A percentile compares a stretch with the other conserved stretches of the same genome.
Evolutionary conservation across 495 filamentous ascomycete genomes (phyloP).

Genomic region (Hypoxylon fragiforme): DNA sequence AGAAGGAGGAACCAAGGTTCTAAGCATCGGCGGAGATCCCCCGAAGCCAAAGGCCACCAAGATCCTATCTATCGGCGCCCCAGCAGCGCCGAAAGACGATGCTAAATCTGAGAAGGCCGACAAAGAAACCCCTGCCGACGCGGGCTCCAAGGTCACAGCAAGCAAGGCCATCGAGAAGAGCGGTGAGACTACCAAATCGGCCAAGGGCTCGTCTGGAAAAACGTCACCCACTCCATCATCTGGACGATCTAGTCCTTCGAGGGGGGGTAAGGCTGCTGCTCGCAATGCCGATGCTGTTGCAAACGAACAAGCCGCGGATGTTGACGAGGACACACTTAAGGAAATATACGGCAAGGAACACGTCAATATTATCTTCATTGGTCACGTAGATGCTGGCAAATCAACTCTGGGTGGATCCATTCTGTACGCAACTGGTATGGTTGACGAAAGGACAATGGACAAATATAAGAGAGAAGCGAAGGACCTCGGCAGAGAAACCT

Average conservation of each 20-base stretch:
- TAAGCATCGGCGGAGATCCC: slow-evolving; percentile 57
- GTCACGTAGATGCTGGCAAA: slow-evolving; percentile 97
- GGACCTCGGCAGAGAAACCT: slow-evolving; percentile 92
- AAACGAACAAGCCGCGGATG: slow-evolving; percentile 83
- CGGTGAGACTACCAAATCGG: slow-evolving; percentile 67
- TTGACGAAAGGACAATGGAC: slow-evolving; percentile 96
- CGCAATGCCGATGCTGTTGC: slow-evolving; percentile 82
- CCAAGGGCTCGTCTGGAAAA: slow-evolving; percentile 69
- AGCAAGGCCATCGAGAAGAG: slow-evolving; percentile 82
- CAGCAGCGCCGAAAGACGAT: slow-evolving; percentile 59
- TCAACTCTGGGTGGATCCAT: slow-evolving; percentile 92
- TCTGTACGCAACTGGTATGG: slow-evolving; percentile 93
- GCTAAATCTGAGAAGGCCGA: slow-evolving; percentile 61
- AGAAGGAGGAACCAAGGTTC: slow-evolving; percentile 53
- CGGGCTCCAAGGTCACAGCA: slow-evolving; percentile 59
- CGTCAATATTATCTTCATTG: slow-evolving; percentile 97
- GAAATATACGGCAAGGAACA: slow-evolving; percentile 99
- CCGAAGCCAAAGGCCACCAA: slow-evolving; percentile 64
- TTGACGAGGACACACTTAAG: slow-evolving; percentile 87
- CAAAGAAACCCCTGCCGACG: slow-evolving; percentile 53
- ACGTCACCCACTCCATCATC: slow-evolving; percentile 78
- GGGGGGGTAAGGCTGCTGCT: slow-evolving; percentile 53
- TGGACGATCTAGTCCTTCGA: slow-evolving; percentile 72
- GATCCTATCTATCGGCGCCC: slow-evolving; percentile 66
- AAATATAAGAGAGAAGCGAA: slow-evolving; percentile 98